A percentile compares a stretch with the other conserved stretches of the same genome.
Evolutionary conservation across 2,329 filamentous ascomycete species (phyloP).

Genomic region (Stachybotrys elegans): DNA sequence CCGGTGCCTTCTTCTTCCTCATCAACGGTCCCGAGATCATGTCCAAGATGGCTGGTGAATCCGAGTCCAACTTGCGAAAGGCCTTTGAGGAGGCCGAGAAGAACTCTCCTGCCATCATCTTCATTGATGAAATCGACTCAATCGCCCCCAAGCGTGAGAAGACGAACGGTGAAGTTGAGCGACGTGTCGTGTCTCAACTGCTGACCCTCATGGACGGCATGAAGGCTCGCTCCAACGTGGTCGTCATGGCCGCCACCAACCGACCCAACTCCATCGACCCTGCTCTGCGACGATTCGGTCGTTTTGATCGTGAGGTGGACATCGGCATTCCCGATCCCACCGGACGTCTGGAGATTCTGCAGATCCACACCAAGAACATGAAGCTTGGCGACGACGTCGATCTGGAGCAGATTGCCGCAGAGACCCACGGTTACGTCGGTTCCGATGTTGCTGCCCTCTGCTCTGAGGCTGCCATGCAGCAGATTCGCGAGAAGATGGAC

Average conservation of each 20-base stretch:
- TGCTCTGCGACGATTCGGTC: slow-evolving; percentile 93
- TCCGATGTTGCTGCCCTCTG: slow-evolving; percentile 97
- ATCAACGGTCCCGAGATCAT: slow-evolving; percentile 99
- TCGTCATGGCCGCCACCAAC: slow-evolving; percentile 99
- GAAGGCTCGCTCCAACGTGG: slow-evolving; percentile 98
- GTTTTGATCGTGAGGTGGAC: slow-evolving; percentile 98
- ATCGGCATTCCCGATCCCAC: slow-evolving; percentile 98
- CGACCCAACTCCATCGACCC: slow-evolving; percentile 98
- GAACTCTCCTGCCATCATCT: slow-evolving; percentile 98
- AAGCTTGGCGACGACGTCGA: slow-evolving; percentile 97
- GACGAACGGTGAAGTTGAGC: slow-evolving; percentile 98
- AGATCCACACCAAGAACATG: slow-evolving; percentile 99
- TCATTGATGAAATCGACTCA: slow-evolving; percentile 99
- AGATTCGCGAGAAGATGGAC: slow-evolving; percentile 99
- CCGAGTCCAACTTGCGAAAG: slow-evolving; percentile 95
- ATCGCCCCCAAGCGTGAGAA: slow-evolving; percentile 99
- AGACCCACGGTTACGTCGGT: slow-evolving; percentile 98
- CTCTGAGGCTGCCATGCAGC: slow-evolving; percentile 99
- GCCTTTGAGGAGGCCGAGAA: slow-evolving; percentile 99
- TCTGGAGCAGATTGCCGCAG: slow-evolving; percentile 89
- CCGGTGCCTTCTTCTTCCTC: slow-evolving; percentile 97
- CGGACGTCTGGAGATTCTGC: slow-evolving; percentile 95
- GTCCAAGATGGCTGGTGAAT: slow-evolving; percentile 99
- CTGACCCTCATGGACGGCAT: slow-evolving; percentile 98
- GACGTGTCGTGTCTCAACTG: slow-evolving; percentile 95